These are phyloP conservation scores for Pseudogymnoascus sp. DNA, from an alignment of 2,329 filamentous ascomycete genomes.

Conservation along the genomic window DNA sequence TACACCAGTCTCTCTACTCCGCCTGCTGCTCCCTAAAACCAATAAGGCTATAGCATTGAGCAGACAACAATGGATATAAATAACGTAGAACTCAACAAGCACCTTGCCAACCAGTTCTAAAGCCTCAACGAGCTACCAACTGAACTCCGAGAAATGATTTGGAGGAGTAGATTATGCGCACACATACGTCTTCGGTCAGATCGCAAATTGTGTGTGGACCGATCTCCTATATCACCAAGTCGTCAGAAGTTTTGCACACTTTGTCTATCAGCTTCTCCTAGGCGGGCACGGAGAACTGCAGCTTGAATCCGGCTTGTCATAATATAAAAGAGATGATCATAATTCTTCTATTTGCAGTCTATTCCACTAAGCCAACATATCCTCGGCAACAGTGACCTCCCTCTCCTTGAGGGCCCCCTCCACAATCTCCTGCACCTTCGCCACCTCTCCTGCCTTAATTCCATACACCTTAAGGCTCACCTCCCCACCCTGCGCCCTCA, in stretches of 20 bases:
- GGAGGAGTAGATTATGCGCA: too few relatives aligned
- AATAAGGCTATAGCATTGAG: too few relatives aligned
- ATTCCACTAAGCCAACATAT: neutral
- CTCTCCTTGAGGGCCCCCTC: neutral
- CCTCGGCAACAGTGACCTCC: neutral
- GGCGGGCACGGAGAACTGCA: neutral
- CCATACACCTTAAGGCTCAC: neutral
- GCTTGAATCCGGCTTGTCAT: neutral
- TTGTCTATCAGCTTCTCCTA: neutral
- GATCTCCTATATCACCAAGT: neutral
- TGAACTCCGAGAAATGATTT: too few relatives aligned
- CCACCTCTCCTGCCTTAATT: neutral
- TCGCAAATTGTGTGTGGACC: neutral
- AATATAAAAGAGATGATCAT: neutral
- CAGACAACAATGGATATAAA: too few relatives aligned
- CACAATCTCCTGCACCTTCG: neutral
- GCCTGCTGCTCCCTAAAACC: too few relatives aligned
- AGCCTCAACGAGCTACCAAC: too few relatives aligned
- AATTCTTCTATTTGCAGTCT: slow-evolving; percentile 3
- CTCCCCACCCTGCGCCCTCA: slow-evolving; percentile 22
- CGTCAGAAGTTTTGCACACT: neutral
- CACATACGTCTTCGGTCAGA: neutral
- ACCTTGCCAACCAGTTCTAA: too few relatives aligned
- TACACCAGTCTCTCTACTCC: too few relatives aligned
- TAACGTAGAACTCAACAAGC: too few relatives aligned